Evolutionary conservation across 164 flowering plant species (phyloP), one percentile per base, ranked within the genome.

Genomic region (Brasenia schreberi): DNA sequence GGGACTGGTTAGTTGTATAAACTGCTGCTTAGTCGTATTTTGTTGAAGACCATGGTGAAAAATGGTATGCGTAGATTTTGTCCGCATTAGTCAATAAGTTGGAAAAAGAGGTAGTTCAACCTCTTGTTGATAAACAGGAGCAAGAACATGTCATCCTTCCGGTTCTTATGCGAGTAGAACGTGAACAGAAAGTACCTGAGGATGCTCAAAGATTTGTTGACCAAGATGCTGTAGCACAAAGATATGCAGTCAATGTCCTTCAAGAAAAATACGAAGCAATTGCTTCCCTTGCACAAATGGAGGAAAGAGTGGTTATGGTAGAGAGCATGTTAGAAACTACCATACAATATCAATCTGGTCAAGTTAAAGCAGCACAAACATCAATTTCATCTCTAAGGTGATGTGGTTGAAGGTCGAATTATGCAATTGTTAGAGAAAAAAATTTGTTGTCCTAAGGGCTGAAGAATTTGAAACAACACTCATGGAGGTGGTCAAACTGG

Each of bases 161-260:
- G 95, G 98, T 90, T n/a, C 75, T 93, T 66, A 91, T 93, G 95
- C 81, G 97, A 66, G 91, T 93, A 64, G 98, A 93, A 75, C 98
- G 89, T 84, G 97, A 93, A 65, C 98, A 94, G 71, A 85, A 66
- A 70, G 80, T 87, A 45, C 87, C 99, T 19, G 99, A 94, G 72
- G 99, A 94, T 82, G 96, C 95, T 75, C 96, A 97, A 17, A 79
- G 80, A 74, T 87, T 76, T 80, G 91, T 96, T 52, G 98, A 93
- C 76, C 98, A 87, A 81, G 98, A 90, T 74, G 96, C 98, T 14
- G 86, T 81, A 56, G 90, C 97, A 64, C 95, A 89, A 69, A 87
- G 90, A 89, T 77, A 83, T 75, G 95, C 90, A 68, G 76, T 87
- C 71, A 81, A 85, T 81, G 82, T 87, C 67, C 96, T 93, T 79